Evolutionary conservation across 2,329 filamentous ascomycete species (phyloP), one percentile per base, ranked within the genome.

Genomic region (Moelleriella libera): DNA sequence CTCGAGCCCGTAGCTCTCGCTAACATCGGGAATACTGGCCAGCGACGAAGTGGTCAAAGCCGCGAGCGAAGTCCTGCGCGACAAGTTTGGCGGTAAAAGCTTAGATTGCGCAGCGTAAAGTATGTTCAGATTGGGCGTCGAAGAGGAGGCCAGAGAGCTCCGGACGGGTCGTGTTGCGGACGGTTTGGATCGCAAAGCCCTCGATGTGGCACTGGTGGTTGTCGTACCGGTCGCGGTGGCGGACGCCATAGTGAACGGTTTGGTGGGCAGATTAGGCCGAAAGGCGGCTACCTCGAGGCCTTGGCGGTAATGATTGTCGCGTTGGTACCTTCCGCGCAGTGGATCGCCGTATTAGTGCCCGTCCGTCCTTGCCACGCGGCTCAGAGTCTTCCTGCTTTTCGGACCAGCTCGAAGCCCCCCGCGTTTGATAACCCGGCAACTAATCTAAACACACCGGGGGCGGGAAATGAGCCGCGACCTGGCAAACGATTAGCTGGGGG

Each of bases 51-150:
- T 69, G 46, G 81, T 85, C 53, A 89, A 72, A 45, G 83, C 79
- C 51, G 80, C 82, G 53, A 86, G 69, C 45, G 83, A 88, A 50
- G 75, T 72, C 68, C 89, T 88, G 59, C 84, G 80, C 58, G 76
- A 72, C 54, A 82, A 69, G 49, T 71, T 68, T 43, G 60, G 65
- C 31, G 67, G 65, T 44, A 60, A 60, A 30, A 71, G 66, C 52
- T 68, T 69, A 45, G 72, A 71, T 53, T 74, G 72, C 6, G 68
- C 63, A 41, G 66, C 63, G 60, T 74, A 78, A 40, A 73, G 60
- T 30, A 67, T 63, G 58, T 71, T 72, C 51, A 82, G 67, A 56
- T 81, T 80, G 9, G 78, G 77, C 5, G 75, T 78, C 6, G 78
- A 81, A 37, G 69, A 67, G 29, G 76, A 71, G 49, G 67, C 63